Conservation (phyloP, 495 filamentous ascomycete genomes). For the Endocarpon pusillum region DNA sequence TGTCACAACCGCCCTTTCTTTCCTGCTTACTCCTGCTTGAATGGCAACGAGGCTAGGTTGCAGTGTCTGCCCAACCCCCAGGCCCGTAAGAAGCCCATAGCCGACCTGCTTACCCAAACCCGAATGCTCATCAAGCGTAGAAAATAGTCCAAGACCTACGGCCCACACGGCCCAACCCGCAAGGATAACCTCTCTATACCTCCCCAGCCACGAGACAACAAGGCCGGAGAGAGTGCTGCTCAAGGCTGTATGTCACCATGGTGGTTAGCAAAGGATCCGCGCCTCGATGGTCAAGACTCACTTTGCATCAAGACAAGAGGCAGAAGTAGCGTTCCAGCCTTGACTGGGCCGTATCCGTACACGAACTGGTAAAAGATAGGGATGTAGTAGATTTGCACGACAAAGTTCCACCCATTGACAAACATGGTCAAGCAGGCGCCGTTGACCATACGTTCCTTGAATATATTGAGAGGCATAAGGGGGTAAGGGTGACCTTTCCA, state of each 20-base stretch:
- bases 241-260: slow-evolving; percentile 18
- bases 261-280: neutral
- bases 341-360: slow-evolving; percentile 32
- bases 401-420: slow-evolving; percentile 37
- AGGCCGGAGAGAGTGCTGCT: slow-evolving; percentile 35
- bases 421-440: slow-evolving; percentile 37
- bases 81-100: slow-evolving; percentile 32
- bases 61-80: slow-evolving; percentile 35
- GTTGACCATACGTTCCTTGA: slow-evolving; percentile 30
- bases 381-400: slow-evolving; percentile 37
- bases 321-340: slow-evolving; percentile 33
- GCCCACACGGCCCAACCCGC: slow-evolving; percentile 36
- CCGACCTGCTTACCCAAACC: slow-evolving; percentile 36
- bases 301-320: slow-evolving; percentile 35
- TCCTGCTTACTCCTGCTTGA: slow-evolving; percentile 33
- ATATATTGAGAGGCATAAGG: slow-evolving; percentile 29
- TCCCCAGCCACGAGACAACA: slow-evolving; percentile 33
- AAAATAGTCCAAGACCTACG: slow-evolving; percentile 34
- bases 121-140: slow-evolving; percentile 30
- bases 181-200: slow-evolving; percentile 34
- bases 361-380: slow-evolving; percentile 39
- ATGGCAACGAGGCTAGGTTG: slow-evolving; percentile 36
- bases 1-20: slow-evolving; percentile 38
- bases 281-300: slow-evolving; percentile 8
- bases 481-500: slow-evolving; percentile 22